Percentiles rank a stretch among this genome's conserved stretches.
Conservation (phyloP, 192 early-diverging fungal species). For the Entomortierella lignicola region DNA sequence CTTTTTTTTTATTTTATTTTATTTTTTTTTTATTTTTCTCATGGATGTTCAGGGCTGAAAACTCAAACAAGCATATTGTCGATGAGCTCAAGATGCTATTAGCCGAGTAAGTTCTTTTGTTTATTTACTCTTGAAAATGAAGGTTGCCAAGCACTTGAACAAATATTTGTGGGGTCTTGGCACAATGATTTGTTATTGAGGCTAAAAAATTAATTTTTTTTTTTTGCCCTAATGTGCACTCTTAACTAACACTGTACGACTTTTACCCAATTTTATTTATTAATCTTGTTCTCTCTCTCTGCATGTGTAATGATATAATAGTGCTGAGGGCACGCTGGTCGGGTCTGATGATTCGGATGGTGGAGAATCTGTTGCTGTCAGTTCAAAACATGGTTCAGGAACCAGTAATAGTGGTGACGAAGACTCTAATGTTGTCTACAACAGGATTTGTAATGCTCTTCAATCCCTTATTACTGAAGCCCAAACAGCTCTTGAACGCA, state of each 20-base stretch:
- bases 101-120: constrained; percentile 36
- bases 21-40: not conserved
- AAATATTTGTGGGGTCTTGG: not conserved
- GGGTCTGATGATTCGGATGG: constrained; percentile 38
- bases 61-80: constrained; percentile 50
- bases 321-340: constrained; percentile 47
- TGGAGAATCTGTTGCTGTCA: constrained; percentile 21
- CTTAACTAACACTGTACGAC: too few species aligned
- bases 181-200: too few species aligned
- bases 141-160: not conserved
- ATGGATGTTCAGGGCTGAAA: constrained; percentile 32
- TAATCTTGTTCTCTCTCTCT: not conserved
- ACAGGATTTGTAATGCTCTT: constrained; percentile 40
- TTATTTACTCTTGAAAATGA: not conserved
- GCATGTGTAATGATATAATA: not conserved
- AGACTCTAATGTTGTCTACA: constrained; percentile 46
- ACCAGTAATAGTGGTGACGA: constrained; percentile 23
- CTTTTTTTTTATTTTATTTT: not conserved
- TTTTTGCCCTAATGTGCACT: not conserved
- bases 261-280: not conserved
- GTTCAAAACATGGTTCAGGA: constrained; percentile 35
- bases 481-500: constrained; percentile 28
- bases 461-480: constrained; percentile 41
- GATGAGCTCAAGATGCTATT: constrained; percentile 44
- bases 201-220: not conserved